Conservation (phyloP, 345 rosid genomes). For the Gossypium herbaceum region DNA sequence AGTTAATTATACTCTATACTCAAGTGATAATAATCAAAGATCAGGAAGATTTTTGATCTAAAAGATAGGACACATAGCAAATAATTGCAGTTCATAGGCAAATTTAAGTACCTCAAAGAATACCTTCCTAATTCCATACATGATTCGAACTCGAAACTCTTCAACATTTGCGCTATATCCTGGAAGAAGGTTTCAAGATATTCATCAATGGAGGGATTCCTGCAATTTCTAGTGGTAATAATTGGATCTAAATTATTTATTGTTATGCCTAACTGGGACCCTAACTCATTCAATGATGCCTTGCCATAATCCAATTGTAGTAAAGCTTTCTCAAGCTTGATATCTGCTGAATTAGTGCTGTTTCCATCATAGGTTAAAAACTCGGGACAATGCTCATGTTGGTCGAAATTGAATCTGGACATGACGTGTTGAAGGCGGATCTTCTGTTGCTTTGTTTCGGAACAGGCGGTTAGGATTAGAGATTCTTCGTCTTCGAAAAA, state of each 20-base stretch:
- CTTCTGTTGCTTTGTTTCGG: slow-evolving; percentile 23
- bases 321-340: slow-evolving; percentile 25
- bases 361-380: background rate
- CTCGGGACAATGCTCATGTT: background rate
- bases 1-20: background rate
- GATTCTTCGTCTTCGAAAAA: slow-evolving; percentile 12
- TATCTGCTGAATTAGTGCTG: slow-evolving; percentile 12
- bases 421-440: background rate
- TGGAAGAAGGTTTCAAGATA: background rate
- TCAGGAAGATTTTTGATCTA: background rate
- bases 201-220: background rate
- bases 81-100: background rate
- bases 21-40: background rate
- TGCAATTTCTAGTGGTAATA: background rate
- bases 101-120: slow-evolving; percentile 32
- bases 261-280: slow-evolving; percentile 11
- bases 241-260: slow-evolving; percentile 9
- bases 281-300: slow-evolving; percentile 20
- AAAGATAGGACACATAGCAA: background rate
- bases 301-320: slow-evolving; percentile 23
- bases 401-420: background rate
- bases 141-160: slow-evolving; percentile 31
- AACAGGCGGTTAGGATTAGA: background rate
- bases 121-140: slow-evolving; percentile 34
- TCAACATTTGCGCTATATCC: slow-evolving; percentile 19